Percentiles rank a stretch among this genome's conserved stretches.
Conservation (phyloP, 2,329 filamentous ascomycete genomes). For the Calonectria ilicicola region DNA sequence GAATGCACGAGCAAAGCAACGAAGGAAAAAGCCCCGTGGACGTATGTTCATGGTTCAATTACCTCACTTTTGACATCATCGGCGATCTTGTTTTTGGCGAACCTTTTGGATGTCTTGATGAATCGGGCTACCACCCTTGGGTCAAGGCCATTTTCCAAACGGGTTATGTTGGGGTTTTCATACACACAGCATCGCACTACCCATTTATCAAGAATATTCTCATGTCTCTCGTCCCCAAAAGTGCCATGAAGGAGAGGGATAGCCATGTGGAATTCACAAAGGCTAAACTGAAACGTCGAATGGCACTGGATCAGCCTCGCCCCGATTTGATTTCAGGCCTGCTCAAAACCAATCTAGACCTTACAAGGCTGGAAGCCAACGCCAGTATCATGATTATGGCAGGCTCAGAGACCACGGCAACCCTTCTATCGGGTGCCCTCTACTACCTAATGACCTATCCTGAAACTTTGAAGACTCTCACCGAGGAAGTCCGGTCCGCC, state of each 20-base stretch:
- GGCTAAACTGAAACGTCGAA: not conserved
- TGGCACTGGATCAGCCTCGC: not conserved
- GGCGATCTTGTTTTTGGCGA: conserved; percentile 43
- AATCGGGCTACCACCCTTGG: conserved; percentile 41
- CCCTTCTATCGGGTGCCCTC: not conserved
- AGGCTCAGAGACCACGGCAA: conserved; percentile 7
- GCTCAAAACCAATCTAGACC: not conserved
- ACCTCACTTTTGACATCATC: conserved; percentile 45
- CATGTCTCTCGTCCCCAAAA: not conserved
- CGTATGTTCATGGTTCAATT: conserved; percentile 43
- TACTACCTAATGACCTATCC: not conserved
- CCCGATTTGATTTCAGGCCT: not conserved
- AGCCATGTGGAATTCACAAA: not conserved
- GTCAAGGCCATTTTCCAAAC: conserved; percentile 38
- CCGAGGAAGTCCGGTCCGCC: not conserved
- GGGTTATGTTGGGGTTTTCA: conserved; percentile 15
- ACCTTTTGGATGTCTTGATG: conserved; percentile 38
- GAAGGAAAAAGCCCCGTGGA: conserved; percentile 22
- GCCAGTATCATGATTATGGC: not conserved
- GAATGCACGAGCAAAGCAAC: conserved; percentile 2
- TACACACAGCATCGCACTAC: not conserved
- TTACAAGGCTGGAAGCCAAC: not conserved
- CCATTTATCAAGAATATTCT: not conserved
- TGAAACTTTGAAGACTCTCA: not conserved
- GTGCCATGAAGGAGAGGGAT: not conserved